Evolutionary conservation across 441 rosid genomes (phyloP).

Genomic region (Jatropha podagrica): DNA sequence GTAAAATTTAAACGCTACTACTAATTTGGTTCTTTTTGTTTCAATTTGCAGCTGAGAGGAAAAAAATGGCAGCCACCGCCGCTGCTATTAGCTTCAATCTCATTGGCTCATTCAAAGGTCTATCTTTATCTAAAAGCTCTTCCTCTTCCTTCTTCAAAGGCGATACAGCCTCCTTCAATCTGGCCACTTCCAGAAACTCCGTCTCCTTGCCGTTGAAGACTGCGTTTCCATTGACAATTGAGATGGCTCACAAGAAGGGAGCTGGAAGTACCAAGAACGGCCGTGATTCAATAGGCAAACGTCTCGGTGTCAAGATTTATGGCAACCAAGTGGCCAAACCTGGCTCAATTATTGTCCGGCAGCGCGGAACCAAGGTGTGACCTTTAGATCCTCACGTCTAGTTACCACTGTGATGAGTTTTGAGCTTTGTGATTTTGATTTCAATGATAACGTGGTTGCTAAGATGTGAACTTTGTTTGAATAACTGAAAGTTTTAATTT

Average conservation of each 20-base stretch:
- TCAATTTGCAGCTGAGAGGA: background rate
- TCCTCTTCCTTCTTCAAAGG: slow-evolving; percentile 62
- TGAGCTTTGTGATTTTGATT: background rate
- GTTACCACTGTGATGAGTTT: background rate
- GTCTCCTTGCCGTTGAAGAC: slow-evolving; percentile 45
- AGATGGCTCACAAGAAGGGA: slow-evolving; percentile 96
- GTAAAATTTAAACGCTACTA: background rate
- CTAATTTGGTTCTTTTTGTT: background rate
- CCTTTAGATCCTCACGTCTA: background rate
- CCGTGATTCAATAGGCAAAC: slow-evolving; percentile 82
- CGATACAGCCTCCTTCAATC: slow-evolving; percentile 27
- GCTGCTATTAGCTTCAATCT: slow-evolving; percentile 49
- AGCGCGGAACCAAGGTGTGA: slow-evolving; percentile 91
- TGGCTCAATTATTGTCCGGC: slow-evolving; percentile 89
- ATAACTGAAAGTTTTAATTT: background rate
- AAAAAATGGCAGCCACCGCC: slow-evolving; percentile 35
- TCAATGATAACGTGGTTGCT: background rate
- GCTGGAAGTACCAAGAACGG: slow-evolving; percentile 98
- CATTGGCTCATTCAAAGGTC: slow-evolving; percentile 56
- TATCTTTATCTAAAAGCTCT: slow-evolving; percentile 56
- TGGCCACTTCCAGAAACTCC: slow-evolving; percentile 32
- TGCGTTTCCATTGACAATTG: slow-evolving; percentile 59
- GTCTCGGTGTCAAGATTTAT: slow-evolving; percentile 88
- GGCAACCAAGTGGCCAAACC: slow-evolving; percentile 93
- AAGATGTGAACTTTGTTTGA: background rate